phyloP scores from a whole-genome alignment of 2,329 filamentous ascomycete genomes.

The Aspergillus costaricaensis region DNA sequence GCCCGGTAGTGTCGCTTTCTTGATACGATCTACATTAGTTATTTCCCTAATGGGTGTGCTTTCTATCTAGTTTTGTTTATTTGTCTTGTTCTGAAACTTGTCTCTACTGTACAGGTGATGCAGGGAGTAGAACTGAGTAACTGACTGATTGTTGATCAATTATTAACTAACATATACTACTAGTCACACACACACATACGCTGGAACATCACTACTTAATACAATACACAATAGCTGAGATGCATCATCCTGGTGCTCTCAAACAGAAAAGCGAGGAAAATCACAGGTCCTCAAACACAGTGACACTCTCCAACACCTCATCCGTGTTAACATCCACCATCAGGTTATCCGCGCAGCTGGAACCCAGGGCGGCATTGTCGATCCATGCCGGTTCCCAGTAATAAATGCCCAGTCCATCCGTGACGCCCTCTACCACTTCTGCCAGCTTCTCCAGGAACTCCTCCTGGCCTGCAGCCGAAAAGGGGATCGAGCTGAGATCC shows the following conservation, averaged over 20 bases:
- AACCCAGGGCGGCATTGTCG: slow-evolving; percentile 64
- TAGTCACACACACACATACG: too few species aligned
- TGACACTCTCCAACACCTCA: slow-evolving; percentile 58
- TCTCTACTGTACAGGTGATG: too few species aligned
- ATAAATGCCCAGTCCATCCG: slow-evolving; percentile 62
- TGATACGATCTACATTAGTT: background rate
- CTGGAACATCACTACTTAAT: too few species aligned
- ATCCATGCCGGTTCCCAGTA: slow-evolving; percentile 78
- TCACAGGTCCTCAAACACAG: slow-evolving; percentile 57
- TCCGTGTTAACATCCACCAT: slow-evolving; percentile 59
- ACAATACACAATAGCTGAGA: background rate
- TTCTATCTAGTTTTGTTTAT: background rate
- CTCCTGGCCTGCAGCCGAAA: slow-evolving; percentile 63
- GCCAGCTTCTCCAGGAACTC: slow-evolving; percentile 64
- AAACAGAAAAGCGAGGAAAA: background rate
- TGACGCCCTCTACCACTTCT: slow-evolving; percentile 55
- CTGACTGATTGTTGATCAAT: too few species aligned
- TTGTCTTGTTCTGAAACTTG: too few species aligned
- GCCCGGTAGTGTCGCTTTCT: slow-evolving; percentile 2
- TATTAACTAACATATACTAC: too few species aligned
- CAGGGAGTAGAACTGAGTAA: too few species aligned
- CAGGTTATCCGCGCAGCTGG: slow-evolving; percentile 65
- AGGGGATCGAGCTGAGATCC: slow-evolving; percentile 62
- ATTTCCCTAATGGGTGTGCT: background rate
- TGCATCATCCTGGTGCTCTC: background rate